A percentile compares a stretch with the other conserved stretches of the same genome.
phyloP scores from a whole-genome alignment of 2,329 filamentous ascomycete genomes.

The Fusarium sp. region DNA sequence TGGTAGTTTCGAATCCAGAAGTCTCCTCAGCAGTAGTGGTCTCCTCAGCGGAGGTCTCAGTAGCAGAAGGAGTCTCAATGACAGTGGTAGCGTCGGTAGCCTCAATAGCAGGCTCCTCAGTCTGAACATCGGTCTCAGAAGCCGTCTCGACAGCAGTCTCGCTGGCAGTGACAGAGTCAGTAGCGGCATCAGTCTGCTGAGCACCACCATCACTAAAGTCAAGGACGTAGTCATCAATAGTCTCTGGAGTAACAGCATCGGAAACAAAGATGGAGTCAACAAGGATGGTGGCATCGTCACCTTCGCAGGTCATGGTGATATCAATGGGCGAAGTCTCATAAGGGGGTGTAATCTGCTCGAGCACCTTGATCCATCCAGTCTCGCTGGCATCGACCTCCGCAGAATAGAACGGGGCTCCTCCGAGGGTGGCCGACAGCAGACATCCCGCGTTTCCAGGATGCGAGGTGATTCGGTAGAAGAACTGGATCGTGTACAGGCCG shows the following conservation, averaged over 20 bases:
- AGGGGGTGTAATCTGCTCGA: not conserved
- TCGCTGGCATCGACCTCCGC: not conserved
- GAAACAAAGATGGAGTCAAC: conserved; percentile 39
- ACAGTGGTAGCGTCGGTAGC: not conserved
- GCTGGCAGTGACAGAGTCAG: not conserved
- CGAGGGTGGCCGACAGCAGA: conserved; percentile 18
- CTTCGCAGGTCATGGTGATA: conserved; percentile 9
- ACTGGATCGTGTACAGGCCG: conserved; percentile 29
- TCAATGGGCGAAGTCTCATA: not conserved
- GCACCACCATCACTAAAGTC: conserved; percentile 8
- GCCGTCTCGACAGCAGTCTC: not conserved
- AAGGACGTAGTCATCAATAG: conserved; percentile 14
- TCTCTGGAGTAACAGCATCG: conserved; percentile 32
- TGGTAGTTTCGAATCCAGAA: not conserved
- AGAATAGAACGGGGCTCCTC: not conserved
- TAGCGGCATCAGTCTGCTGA: not conserved
- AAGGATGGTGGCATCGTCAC: conserved; percentile 4
- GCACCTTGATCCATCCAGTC: conserved; percentile 17
- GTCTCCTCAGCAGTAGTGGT: not conserved
- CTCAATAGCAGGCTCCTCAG: not conserved
- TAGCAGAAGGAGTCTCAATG: not conserved
- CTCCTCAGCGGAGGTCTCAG: not conserved
- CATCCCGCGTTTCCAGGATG: not conserved
- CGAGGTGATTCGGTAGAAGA: conserved; percentile 15
- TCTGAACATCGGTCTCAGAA: not conserved